phyloP scores from a whole-genome alignment of 2,329 filamentous ascomycete genomes.

The Apiospora phragmitis region DNA sequence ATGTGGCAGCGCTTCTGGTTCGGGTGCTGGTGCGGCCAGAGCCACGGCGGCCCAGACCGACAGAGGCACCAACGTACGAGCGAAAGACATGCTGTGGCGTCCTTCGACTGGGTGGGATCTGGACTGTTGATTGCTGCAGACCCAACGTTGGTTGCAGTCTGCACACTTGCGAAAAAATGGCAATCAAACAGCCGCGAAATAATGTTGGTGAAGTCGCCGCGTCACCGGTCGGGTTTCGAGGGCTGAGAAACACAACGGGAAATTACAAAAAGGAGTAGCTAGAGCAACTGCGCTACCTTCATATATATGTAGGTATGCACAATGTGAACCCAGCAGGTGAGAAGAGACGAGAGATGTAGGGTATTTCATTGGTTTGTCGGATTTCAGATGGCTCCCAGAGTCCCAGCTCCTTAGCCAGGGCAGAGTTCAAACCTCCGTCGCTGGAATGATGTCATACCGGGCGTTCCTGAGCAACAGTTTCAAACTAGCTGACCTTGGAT shows the following conservation, averaged over 20 bases:
- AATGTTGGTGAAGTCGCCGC: background rate
- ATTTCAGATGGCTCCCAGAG: conserved; percentile 3
- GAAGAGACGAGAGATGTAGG: background rate
- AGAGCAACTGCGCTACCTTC: background rate
- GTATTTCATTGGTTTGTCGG: background rate
- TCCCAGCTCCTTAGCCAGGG: background rate
- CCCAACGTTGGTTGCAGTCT: background rate
- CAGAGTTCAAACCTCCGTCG: background rate
- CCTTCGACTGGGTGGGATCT: background rate
- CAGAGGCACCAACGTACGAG: conserved; percentile 14
- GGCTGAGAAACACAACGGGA: background rate
- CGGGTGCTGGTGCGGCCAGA: conserved; percentile 25
- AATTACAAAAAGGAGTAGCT: background rate
- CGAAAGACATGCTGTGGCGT: background rate
- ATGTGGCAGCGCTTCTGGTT: conserved; percentile 29
- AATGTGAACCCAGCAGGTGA: background rate
- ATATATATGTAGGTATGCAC: background rate
- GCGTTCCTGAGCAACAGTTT: conserved; percentile 3
- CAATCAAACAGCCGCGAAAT: background rate
- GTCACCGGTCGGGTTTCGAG: background rate
- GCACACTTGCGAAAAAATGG: background rate
- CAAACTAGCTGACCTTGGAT: conserved; percentile 4
- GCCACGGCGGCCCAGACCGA: conserved; percentile 16
- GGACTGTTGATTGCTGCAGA: background rate
- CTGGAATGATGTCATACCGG: background rate